Evolutionary conservation across 306 rosid genomes (phyloP).

Genomic region (Prunus padus): DNA sequence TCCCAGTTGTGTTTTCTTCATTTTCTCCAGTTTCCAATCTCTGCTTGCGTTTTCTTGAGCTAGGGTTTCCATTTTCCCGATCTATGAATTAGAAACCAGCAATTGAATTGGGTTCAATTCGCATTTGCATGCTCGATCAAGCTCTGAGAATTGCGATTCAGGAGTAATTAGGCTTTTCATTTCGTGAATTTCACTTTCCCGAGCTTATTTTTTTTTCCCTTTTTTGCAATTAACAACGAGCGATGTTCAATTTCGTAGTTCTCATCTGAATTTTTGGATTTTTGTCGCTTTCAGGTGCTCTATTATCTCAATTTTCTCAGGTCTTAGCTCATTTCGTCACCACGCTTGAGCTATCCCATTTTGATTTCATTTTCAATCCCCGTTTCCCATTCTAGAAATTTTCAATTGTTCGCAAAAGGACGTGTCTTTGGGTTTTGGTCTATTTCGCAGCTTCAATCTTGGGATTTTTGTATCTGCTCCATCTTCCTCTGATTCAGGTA

Average conservation of each 20-base stretch:
- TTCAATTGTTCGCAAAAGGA: conserved; percentile 24
- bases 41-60: not conserved
- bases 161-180: not conserved
- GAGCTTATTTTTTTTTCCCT: not conserved
- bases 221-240: not conserved
- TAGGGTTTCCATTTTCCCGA: conserved; percentile 11
- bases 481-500: conserved; percentile 44
- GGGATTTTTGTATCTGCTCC: conserved; percentile 22
- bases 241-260: not conserved
- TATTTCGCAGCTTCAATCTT: conserved; percentile 29
- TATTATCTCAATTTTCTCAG: conserved; percentile 32
- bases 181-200: not conserved
- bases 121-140: not conserved
- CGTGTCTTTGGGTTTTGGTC: conserved; percentile 16
- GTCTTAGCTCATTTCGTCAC: conserved; percentile 31
- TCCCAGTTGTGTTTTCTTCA: not conserved
- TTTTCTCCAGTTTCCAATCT: not conserved
- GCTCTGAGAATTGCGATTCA: not conserved
- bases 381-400: not conserved
- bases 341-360: conserved; percentile 33
- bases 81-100: not conserved
- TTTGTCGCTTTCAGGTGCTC: conserved; percentile 37
- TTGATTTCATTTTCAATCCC: not conserved
- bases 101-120: not conserved
- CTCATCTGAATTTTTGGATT: not conserved